Evolutionary conservation across 352 stramenopile genomes (phyloP), one percentile per base, ranked within the genome.

Genomic region (Paralagenidium karlingii): DNA sequence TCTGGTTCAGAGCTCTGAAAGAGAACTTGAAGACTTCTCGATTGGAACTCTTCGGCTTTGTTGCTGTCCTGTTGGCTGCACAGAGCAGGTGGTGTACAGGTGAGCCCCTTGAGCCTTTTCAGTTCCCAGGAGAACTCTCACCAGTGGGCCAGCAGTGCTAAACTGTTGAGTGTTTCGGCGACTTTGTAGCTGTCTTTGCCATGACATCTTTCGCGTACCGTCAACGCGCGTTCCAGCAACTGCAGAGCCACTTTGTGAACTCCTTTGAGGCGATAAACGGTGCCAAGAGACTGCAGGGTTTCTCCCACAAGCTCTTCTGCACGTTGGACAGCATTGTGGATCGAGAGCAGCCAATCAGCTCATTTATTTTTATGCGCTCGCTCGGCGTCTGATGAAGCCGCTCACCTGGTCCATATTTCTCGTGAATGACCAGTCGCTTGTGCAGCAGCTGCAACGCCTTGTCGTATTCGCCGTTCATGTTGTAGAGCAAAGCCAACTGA

Each of bases 121-220:
- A 46, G 20, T 43, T 32, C n/a, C 36, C 8, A 40, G 8, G 13
- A 10, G 13, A 37, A 7, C n/a, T 44, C 61, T 41, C 51, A 82
- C 62, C 51, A 32, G 37, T 69, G 60, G 26, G 46, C 48, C 9
- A 84, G 47, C 27, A 87, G 57, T 9, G 68, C 63, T 26, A 87
- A 55, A 36, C 74, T 87, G 48, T 82, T 87, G 51, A 87, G 65
- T 15, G 74, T 87, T 50, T 84, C 74, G 27, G 74, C 69, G 34
- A 81, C 73, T 34, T 83, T 81, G 51, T 63, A 43, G 45, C 64
- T 83, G 47, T 75, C 63, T 12, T 42, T 36, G 18, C 68, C 73
- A 45, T 76, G 56, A 47, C 55, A 76, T 16, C 44, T 51, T 37
- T 68, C 55, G 11, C 65, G 65, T 24, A 67, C 53, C 5, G 40